These are phyloP conservation scores for Talinum fruticosum DNA, from an alignment of 148 eudicot genomes.

Conservation along the genomic window DNA sequence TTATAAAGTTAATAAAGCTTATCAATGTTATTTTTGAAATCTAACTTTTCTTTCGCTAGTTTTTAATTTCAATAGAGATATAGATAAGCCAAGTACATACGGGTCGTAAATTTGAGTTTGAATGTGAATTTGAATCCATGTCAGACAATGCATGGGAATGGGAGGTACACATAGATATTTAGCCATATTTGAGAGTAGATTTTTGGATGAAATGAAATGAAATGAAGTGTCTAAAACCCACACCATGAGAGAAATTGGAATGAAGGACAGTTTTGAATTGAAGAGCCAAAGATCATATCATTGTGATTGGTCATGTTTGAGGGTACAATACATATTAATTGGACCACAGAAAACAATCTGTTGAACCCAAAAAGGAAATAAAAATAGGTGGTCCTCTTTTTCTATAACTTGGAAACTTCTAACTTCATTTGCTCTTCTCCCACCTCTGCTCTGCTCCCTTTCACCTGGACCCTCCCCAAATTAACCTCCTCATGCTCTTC, in stretches of 20 bases:
- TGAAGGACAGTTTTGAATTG: neutral
- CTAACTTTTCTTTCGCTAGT: too few relatives aligned
- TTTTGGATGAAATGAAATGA: neutral
- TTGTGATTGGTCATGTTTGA: neutral
- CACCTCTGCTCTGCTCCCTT: neutral
- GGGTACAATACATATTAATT: neutral
- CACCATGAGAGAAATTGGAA: neutral
- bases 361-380: slow-evolving; percentile 18
- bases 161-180: too few relatives aligned
- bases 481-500: neutral
- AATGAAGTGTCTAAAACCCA: neutral
- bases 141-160: too few relatives aligned
- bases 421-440: slow-evolving; percentile 3
- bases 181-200: neutral
- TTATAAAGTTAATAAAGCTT: too few relatives aligned
- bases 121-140: too few relatives aligned
- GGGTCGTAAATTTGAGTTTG: too few relatives aligned
- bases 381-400: slow-evolving; percentile 21
- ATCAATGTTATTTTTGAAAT: too few relatives aligned
- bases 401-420: slow-evolving; percentile 20
- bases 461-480: slow-evolving; percentile 13
- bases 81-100: too few relatives aligned
- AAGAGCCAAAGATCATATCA: neutral
- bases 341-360: slow-evolving; percentile 28
- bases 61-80: too few relatives aligned